A percentile compares a stretch with the other conserved stretches of the same genome.
Conservation (phyloP, 495 filamentous ascomycete genomes). For the Penicillium canariense region DNA sequence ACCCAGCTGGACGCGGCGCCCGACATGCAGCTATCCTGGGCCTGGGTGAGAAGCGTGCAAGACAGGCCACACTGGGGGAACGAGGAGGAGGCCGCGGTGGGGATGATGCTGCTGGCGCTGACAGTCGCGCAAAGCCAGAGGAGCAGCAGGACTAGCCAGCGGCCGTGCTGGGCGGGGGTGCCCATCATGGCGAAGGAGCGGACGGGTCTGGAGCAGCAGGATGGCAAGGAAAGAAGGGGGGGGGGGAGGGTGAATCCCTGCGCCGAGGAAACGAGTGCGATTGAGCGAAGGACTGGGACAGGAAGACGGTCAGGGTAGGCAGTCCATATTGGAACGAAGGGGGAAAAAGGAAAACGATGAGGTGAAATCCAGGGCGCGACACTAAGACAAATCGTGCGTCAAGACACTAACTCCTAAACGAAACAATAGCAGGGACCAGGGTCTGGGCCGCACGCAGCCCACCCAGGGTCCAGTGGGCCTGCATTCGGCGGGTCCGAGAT, state of each 20-base stretch:
- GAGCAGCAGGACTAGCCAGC: constrained; percentile 9
- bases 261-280: background rate
- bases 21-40: constrained; percentile 44
- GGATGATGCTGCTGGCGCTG: constrained; percentile 12
- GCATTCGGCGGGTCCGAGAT: too few species aligned
- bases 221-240: background rate
- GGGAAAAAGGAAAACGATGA: background rate
- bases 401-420: too few species aligned
- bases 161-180: background rate
- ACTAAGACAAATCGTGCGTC: too few species aligned
- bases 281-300: background rate
- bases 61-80: constrained; percentile 52
- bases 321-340: constrained; percentile 2
- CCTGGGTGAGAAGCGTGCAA: constrained; percentile 45
- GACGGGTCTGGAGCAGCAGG: background rate
- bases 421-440: too few species aligned
- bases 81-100: constrained; percentile 22
- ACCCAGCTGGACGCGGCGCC: constrained; percentile 40
- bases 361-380: too few species aligned
- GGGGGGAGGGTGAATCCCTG: background rate
- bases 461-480: too few species aligned
- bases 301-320: background rate
- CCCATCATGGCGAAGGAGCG: background rate
- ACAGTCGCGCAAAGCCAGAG: constrained; percentile 18
- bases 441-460: too few species aligned